Evolutionary conservation across 305 asterid genomes (phyloP).

Genomic region (Lippia alba): DNA sequence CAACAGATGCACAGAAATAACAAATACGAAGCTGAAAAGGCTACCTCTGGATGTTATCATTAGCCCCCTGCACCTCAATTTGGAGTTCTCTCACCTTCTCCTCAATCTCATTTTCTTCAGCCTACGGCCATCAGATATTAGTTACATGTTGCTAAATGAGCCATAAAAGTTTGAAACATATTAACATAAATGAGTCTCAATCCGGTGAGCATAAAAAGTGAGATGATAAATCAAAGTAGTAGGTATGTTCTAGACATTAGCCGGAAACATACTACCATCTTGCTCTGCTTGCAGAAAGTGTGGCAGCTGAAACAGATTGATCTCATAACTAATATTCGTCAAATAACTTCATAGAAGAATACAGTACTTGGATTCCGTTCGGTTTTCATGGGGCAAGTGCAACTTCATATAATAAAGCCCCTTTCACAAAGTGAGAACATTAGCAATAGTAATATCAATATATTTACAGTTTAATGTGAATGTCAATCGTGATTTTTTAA

Average conservation of each 20-base stretch:
- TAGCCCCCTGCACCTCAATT: conserved; percentile 56
- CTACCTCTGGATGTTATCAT: conserved; percentile 58
- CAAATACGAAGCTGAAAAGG: conserved; percentile 17
- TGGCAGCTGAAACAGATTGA: conserved; percentile 10
- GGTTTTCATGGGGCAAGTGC: too few species aligned
- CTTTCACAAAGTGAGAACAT: not conserved
- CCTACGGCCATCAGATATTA: conserved; percentile 55
- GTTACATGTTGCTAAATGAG: conserved; percentile 24
- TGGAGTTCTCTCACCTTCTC: conserved; percentile 65
- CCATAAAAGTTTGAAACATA: conserved; percentile 1
- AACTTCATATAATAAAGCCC: not conserved
- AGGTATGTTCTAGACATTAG: not conserved
- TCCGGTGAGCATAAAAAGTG: conserved; percentile 16
- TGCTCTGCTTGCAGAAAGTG: conserved; percentile 5
- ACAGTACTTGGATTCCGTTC: too few species aligned
- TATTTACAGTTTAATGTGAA: not conserved
- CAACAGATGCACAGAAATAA: too few species aligned
- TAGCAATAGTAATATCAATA: not conserved
- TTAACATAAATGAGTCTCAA: conserved; percentile 10
- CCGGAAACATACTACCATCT: conserved; percentile 19
- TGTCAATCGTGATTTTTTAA: not conserved
- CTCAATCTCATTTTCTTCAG: conserved; percentile 81
- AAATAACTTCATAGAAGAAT: not conserved
- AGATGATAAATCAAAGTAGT: conserved; percentile 21
- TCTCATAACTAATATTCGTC: conserved; percentile 6